Conservation (phyloP, 352 stramenopile genomes). For the Pythium aquatile region DNA sequence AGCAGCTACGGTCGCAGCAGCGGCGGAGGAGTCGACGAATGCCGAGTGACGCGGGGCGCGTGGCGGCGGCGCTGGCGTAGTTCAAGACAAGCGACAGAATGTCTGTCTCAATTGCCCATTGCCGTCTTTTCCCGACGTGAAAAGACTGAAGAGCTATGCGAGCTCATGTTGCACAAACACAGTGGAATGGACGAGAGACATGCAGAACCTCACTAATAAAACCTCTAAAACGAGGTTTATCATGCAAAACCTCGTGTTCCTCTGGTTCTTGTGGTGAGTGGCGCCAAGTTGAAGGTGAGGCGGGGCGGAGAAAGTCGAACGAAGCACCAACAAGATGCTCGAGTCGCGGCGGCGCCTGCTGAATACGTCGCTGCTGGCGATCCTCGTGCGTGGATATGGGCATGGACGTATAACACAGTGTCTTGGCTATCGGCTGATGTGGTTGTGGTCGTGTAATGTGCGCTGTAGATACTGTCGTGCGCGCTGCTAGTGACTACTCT, state of each 20-base stretch:
- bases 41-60: neutral
- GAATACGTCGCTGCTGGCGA: conserved; percentile 61
- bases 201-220: conserved; percentile 2
- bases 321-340: conserved; percentile 34
- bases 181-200: neutral
- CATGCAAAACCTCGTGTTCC: conserved; percentile 22
- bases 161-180: conserved; percentile 26
- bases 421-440: conserved; percentile 7
- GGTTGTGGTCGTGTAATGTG: neutral
- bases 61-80: neutral
- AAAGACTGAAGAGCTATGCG: neutral
- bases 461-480: conserved; percentile 51
- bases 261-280: conserved; percentile 21
- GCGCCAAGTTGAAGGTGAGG: conserved; percentile 24
- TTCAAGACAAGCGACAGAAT: conserved; percentile 12
- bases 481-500: conserved; percentile 64
- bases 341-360: conserved; percentile 68
- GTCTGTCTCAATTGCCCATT: conserved; percentile 1
- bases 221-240: conserved; percentile 4
- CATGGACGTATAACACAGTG: neutral
- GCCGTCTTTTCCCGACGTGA: conserved; percentile 6
- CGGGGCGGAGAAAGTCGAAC: neutral
- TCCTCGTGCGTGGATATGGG: conserved; percentile 46
- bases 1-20: neutral
- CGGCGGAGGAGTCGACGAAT: neutral